phyloP scores from a whole-genome alignment of 768 basidiomycete genomes.

The Termitomyces eurrhizus region DNA sequence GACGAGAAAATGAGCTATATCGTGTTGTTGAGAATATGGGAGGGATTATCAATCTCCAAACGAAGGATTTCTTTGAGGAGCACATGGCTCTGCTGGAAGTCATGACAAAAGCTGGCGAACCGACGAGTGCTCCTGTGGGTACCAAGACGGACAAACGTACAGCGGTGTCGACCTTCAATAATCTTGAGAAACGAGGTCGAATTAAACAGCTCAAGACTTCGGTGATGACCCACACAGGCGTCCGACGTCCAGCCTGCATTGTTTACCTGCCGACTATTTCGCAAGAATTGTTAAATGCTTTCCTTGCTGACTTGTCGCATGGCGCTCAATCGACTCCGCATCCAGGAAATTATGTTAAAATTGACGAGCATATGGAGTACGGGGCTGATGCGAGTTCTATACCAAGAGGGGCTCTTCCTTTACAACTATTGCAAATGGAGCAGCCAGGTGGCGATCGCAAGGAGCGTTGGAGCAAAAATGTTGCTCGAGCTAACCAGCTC shows the following conservation, averaged over 20 bases:
- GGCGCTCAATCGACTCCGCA: slow-evolving; percentile 29
- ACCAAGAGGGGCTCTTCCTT: slow-evolving; percentile 32
- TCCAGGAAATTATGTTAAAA: slow-evolving; percentile 37
- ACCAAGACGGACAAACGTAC: slow-evolving; percentile 75
- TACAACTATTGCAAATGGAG: slow-evolving; percentile 45
- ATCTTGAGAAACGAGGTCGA: slow-evolving; percentile 60
- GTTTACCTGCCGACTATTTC: slow-evolving; percentile 60
- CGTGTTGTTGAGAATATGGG: slow-evolving; percentile 61
- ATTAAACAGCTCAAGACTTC: slow-evolving; percentile 70
- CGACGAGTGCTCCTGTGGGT: slow-evolving; percentile 66
- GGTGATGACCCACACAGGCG: slow-evolving; percentile 54
- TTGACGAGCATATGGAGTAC: slow-evolving; percentile 54
- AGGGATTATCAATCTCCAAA: slow-evolving; percentile 62
- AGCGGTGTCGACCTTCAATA: slow-evolving; percentile 52
- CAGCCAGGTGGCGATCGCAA: slow-evolving; percentile 35
- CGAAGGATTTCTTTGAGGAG: slow-evolving; percentile 66
- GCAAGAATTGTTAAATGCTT: slow-evolving; percentile 51
- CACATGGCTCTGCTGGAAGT: slow-evolving; percentile 60
- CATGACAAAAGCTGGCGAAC: slow-evolving; percentile 56
- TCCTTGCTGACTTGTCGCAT: slow-evolving; percentile 52
- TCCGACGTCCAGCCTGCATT: slow-evolving; percentile 54
- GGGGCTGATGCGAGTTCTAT: slow-evolving; percentile 36
- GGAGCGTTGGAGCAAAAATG: slow-evolving; percentile 43
- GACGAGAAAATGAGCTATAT: slow-evolving; percentile 77
- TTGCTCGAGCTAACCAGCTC: slow-evolving; percentile 44